Evolutionary conservation across 805 yeast genomes (phyloP).

Genomic region (Kodamaea restingae): DNA sequence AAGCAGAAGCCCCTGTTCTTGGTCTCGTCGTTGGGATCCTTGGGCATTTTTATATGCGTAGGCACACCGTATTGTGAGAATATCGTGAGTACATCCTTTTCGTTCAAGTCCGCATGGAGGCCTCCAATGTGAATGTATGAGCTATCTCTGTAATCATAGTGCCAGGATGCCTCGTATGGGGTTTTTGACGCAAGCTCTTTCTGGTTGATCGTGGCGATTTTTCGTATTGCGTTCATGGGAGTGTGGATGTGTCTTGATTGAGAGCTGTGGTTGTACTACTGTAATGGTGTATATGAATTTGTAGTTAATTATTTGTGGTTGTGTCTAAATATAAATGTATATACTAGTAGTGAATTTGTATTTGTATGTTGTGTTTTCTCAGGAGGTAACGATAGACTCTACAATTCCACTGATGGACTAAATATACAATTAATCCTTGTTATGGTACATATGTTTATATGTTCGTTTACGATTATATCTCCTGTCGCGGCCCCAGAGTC

Average conservation of each 20-base stretch:
- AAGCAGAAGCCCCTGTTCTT: slow-evolving; percentile 74
- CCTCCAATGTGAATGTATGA: slow-evolving; percentile 78
- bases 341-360: too few species aligned
- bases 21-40: slow-evolving; percentile 58
- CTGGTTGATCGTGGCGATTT: slow-evolving; percentile 56
- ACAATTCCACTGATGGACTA: too few species aligned
- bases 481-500: not conserved
- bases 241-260: too few species aligned
- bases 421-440: too few species aligned
- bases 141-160: slow-evolving; percentile 72
- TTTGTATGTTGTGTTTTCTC: too few species aligned
- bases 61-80: slow-evolving; percentile 92
- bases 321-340: too few species aligned
- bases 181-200: slow-evolving; percentile 62
- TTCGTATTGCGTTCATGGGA: slow-evolving; percentile 35
- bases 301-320: too few species aligned
- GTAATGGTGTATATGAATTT: too few species aligned
- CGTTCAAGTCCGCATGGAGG: slow-evolving; percentile 59
- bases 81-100: slow-evolving; percentile 69
- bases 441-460: too few species aligned
- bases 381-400: too few species aligned
- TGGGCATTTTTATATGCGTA: slow-evolving; percentile 61
- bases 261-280: not conserved
- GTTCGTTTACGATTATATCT: too few species aligned
- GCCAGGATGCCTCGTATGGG: slow-evolving; percentile 77